Conservation (phyloP, 768 basidiomycete species). For the Leccinum fibrillosum region DNA sequence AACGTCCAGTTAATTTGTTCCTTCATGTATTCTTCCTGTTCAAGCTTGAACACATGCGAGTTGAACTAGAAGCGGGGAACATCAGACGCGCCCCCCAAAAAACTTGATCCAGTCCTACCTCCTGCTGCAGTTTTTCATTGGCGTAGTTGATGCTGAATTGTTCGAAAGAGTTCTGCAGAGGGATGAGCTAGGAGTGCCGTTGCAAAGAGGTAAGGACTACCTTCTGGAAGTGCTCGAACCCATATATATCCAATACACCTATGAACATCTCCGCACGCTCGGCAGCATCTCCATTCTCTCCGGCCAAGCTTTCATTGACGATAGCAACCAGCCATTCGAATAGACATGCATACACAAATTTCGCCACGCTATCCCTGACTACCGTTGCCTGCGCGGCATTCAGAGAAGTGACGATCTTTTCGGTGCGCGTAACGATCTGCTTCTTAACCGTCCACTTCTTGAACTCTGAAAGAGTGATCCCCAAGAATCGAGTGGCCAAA, state of each 20-base stretch:
- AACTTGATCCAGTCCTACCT: constrained; percentile 48
- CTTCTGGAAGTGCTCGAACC: constrained; percentile 97
- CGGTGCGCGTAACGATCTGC: constrained; percentile 89
- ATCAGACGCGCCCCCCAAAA: constrained; percentile 11
- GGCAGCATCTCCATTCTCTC: constrained; percentile 90
- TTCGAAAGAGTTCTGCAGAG: constrained; percentile 78
- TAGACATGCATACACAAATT: constrained; percentile 97
- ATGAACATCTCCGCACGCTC: constrained; percentile 97
- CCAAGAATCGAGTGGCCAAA: constrained; percentile 85
- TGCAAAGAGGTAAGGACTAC: constrained; percentile 32
- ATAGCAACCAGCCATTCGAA: constrained; percentile 99
- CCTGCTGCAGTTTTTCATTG: constrained; percentile 96
- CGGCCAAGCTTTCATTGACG: constrained; percentile 94
- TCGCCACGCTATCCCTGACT: constrained; percentile 94
- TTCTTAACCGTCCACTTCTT: constrained; percentile 99
- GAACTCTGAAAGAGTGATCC: constrained; percentile 88
- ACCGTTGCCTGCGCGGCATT: constrained; percentile 88
- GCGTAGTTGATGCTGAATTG: constrained; percentile 99
- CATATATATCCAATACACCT: constrained; percentile 97
- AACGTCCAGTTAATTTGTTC: constrained; percentile 99
- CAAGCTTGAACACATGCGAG: constrained; percentile 98
- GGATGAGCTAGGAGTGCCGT: constrained; percentile 4
- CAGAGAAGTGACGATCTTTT: constrained; percentile 90
- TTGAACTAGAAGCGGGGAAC: constrained; percentile 66
- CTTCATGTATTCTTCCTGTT: constrained; percentile 98